A percentile compares a stretch with the other conserved stretches of the same genome.
These are phyloP conservation scores for Senna siamea DNA, from an alignment of 306 rosid species.

Conservation along the genomic window DNA sequence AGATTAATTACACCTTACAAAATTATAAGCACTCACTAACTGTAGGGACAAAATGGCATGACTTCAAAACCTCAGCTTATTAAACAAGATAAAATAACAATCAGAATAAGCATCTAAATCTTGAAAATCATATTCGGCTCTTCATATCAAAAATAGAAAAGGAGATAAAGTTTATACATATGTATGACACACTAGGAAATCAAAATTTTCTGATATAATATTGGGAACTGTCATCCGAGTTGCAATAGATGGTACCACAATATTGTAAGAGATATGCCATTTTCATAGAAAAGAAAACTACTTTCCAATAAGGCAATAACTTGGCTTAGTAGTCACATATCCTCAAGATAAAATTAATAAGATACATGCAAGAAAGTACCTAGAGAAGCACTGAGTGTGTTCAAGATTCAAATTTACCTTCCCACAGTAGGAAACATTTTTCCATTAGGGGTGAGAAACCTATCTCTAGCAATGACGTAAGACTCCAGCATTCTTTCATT, in stretches of 20 bases:
- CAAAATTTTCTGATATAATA: background rate
- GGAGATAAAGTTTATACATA: background rate
- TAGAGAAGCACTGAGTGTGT: constrained; percentile 16
- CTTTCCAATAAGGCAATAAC: background rate
- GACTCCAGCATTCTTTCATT: constrained; percentile 98
- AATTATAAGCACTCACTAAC: constrained; percentile 3
- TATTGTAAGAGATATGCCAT: background rate
- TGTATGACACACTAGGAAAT: background rate
- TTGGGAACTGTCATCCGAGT: constrained; percentile 17
- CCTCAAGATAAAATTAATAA: constrained; percentile 16
- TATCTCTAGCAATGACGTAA: constrained; percentile 95
- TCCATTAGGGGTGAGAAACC: constrained; percentile 80
- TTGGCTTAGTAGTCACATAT: background rate
- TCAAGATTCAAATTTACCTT: constrained; percentile 57
- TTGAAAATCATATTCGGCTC: constrained; percentile 20
- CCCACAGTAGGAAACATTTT: constrained; percentile 92
- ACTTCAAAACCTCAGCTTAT: constrained; percentile 19
- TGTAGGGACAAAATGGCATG: constrained; percentile 4
- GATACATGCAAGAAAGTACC: constrained; percentile 23
- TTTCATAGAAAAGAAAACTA: constrained; percentile 12
- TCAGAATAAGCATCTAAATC: constrained; percentile 20
- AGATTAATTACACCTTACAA: background rate
- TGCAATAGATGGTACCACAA: constrained; percentile 18
- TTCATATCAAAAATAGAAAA: constrained; percentile 18
- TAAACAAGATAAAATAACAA: constrained; percentile 8